Evolutionary conservation across 208 protist genomes (phyloP).

Genomic region (Leishmania tarentolae): DNA sequence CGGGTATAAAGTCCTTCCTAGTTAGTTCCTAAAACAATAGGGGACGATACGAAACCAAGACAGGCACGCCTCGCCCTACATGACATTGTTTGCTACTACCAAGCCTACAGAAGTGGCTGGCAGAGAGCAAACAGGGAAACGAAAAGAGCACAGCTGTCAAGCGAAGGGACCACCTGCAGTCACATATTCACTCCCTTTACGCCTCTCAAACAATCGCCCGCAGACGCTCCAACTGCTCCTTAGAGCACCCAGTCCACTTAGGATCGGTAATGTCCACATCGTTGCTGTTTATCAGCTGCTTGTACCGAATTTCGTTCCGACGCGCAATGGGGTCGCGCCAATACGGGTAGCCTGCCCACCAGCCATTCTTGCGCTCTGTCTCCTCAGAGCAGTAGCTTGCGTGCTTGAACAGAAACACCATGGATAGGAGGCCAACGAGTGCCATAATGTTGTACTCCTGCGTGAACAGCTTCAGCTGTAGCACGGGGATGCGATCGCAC

Average conservation of each 20-base stretch:
- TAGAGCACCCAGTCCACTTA: constrained; percentile 90
- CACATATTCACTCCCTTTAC: neutral
- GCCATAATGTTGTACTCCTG: constrained; percentile 85
- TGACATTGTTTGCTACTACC: constrained; percentile 10
- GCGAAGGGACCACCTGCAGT: neutral
- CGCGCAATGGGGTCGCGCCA: constrained; percentile 92
- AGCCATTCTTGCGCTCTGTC: constrained; percentile 87
- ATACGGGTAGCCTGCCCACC: constrained; percentile 91
- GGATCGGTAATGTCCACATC: constrained; percentile 87
- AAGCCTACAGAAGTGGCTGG: constrained; percentile 5
- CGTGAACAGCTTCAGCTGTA: constrained; percentile 86
- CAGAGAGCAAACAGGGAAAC: neutral
- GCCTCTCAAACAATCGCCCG: constrained; percentile 53
- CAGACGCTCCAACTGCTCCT: constrained; percentile 76
- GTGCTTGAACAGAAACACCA: constrained; percentile 87
- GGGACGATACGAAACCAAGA: neutral
- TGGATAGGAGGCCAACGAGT: constrained; percentile 61
- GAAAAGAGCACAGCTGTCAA: neutral
- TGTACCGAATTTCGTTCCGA: constrained; percentile 88
- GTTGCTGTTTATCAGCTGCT: constrained; percentile 87
- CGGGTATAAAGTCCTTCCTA: neutral
- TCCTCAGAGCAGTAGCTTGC: constrained; percentile 88
- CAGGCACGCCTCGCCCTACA: neutral
- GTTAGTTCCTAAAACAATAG: constrained; percentile 19
- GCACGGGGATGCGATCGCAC: constrained; percentile 87